These are phyloP conservation scores for Colletotrichum sidae DNA, from an alignment of 2,329 filamentous ascomycete species.

Conservation along the genomic window DNA sequence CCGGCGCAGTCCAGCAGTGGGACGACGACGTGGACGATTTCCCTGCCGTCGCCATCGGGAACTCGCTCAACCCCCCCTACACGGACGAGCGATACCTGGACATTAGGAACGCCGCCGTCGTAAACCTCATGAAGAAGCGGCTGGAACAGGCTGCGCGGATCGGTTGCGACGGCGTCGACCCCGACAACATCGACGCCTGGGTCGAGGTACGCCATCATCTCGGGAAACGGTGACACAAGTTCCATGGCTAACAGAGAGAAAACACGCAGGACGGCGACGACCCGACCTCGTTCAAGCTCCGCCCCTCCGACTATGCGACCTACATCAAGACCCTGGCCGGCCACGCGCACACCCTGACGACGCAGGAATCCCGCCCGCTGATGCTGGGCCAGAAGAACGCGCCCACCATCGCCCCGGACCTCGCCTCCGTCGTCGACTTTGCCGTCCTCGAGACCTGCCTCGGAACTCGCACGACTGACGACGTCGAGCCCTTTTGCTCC, in stretches of 20 bases:
- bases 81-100: constrained; percentile 46
- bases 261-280: constrained; percentile 40
- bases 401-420: constrained; percentile 41
- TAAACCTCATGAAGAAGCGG: constrained; percentile 46
- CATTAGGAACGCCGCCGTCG: constrained; percentile 41
- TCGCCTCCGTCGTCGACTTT: constrained; percentile 46
- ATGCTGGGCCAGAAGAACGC: constrained; percentile 51
- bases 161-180: constrained; percentile 50
- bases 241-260: background rate
- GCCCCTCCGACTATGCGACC: constrained; percentile 42
- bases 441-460: constrained; percentile 51
- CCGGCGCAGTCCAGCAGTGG: constrained; percentile 46
- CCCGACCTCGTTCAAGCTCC: constrained; percentile 45
- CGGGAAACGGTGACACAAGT: no score
- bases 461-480: constrained; percentile 32
- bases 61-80: constrained; percentile 42
- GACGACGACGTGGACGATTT: constrained; percentile 41
- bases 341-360: constrained; percentile 45
- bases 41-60: constrained; percentile 41
- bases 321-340: constrained; percentile 46
- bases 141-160: constrained; percentile 43
- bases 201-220: constrained; percentile 26
- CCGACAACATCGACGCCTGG: constrained; percentile 50
- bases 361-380: constrained; percentile 39
- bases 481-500: constrained; percentile 45